These are phyloP conservation scores for Biscogniauxia marginata DNA, from an alignment of 2,329 filamentous ascomycete species.

Conservation along the genomic window DNA sequence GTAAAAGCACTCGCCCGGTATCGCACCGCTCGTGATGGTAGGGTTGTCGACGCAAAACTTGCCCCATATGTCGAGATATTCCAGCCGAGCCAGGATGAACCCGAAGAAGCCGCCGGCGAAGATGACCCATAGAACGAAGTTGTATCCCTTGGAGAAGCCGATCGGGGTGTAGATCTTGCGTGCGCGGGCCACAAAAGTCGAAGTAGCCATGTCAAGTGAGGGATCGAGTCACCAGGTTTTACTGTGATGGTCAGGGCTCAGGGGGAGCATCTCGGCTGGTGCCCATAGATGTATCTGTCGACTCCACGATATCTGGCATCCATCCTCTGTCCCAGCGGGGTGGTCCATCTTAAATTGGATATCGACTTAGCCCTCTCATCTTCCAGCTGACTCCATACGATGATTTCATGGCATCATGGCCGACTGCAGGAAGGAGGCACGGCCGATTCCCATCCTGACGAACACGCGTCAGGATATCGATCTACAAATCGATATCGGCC, in stretches of 20 bases:
- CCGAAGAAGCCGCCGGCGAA: constrained; percentile 44
- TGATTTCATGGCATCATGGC: background rate
- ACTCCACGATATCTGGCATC: background rate
- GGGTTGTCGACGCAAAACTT: constrained; percentile 28
- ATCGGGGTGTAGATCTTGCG: constrained; percentile 42
- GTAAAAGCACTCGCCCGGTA: constrained; percentile 41
- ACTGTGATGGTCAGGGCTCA: background rate
- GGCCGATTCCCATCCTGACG: background rate
- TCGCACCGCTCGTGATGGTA: constrained; percentile 6
- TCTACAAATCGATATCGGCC: no score
- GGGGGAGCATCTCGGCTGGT: background rate
- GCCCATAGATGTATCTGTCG: background rate
- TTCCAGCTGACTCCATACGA: background rate
- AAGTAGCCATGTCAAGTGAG: background rate
- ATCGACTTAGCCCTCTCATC: background rate
- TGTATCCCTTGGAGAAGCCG: constrained; percentile 56
- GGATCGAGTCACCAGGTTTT: background rate
- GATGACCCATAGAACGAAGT: constrained; percentile 52
- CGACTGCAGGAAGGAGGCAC: background rate
- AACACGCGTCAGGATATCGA: background rate
- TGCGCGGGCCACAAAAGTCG: constrained; percentile 1
- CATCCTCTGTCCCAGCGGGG: background rate
- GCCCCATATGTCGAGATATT: constrained; percentile 46
- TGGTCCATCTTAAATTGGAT: background rate
- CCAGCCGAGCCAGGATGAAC: constrained; percentile 48